Conservation (phyloP, 768 basidiomycete species). For the Termitomyces sp. region DNA sequence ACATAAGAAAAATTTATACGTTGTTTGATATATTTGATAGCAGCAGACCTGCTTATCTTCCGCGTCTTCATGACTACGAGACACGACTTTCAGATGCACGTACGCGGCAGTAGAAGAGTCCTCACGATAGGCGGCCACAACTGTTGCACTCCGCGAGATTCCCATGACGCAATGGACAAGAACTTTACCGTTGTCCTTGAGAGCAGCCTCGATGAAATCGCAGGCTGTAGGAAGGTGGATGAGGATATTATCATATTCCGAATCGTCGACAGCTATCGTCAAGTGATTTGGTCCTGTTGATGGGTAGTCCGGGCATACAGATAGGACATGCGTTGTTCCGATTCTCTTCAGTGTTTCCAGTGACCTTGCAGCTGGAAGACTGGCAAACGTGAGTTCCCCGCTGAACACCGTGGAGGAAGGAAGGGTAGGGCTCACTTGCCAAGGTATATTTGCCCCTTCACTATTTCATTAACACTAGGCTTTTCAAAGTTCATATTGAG, state of each 20-base stretch:
- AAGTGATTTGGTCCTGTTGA: conserved; percentile 38
- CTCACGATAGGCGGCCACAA: conserved; percentile 52
- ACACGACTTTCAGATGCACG: neutral
- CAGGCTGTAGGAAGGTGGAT: conserved; percentile 58
- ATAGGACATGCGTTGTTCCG: conserved; percentile 49
- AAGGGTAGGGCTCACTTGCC: conserved; percentile 30
- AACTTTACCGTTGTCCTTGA: conserved; percentile 47
- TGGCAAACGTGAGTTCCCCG: conserved; percentile 12
- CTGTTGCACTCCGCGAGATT: conserved; percentile 61
- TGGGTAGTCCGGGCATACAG: conserved; percentile 51
- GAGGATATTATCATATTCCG: conserved; percentile 49
- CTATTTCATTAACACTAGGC: conserved; percentile 28
- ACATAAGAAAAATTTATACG: conserved; percentile 25
- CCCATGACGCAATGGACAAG: conserved; percentile 76
- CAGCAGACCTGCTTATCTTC: conserved; percentile 33
- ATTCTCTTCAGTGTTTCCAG: conserved; percentile 21
- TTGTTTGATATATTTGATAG: conserved; percentile 44
- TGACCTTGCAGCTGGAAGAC: conserved; percentile 31
- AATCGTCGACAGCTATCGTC: conserved; percentile 35
- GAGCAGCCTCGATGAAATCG: conserved; percentile 55
- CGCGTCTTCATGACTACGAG: conserved; percentile 31
- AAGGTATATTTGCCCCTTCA: conserved; percentile 33
- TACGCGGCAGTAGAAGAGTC: neutral
- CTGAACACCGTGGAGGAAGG: neutral
- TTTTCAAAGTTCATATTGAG: conserved; percentile 7